phyloP scores from a whole-genome alignment of 1,284 basidiomycete species.

The Limonomyces culmigenus region DNA sequence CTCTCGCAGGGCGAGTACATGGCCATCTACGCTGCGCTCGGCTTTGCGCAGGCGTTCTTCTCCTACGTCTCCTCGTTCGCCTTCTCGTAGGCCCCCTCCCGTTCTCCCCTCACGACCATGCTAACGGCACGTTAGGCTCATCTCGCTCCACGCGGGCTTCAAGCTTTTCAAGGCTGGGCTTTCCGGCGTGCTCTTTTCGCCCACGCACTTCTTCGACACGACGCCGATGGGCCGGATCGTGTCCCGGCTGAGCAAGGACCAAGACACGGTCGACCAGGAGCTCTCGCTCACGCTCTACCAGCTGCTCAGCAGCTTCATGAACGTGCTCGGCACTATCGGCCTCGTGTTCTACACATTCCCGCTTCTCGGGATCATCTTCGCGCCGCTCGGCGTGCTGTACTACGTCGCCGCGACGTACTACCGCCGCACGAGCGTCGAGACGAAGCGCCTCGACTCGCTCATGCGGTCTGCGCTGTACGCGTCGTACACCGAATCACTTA shows the following conservation, averaged over 20 bases:
- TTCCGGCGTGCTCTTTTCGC: constrained; percentile 49
- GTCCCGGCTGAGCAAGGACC: constrained; percentile 15
- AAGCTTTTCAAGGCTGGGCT: constrained; percentile 29
- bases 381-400: constrained; percentile 32
- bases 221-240: constrained; percentile 23
- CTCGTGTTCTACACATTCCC: constrained; percentile 24
- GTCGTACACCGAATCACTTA: constrained; percentile 34
- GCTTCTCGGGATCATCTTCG: constrained; percentile 41
- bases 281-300: constrained; percentile 2
- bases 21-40: constrained; percentile 47
- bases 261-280: constrained; percentile 1
- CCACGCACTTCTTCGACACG: constrained; percentile 83
- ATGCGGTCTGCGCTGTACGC: constrained; percentile 50
- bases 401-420: constrained; percentile 32
- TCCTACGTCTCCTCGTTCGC: constrained; percentile 36
- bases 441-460: constrained; percentile 54
- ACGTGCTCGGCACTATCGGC: constrained; percentile 10
- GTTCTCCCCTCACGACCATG: background rate
- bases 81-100: constrained; percentile 19
- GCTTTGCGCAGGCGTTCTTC: constrained; percentile 28
- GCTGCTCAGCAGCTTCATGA: constrained; percentile 8
- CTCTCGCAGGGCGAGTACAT: constrained; percentile 23
- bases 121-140: background rate
- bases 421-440: constrained; percentile 40
- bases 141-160: background rate